Base-by-base conservation (phyloP, 345 rosid genomes). In the Noccaea caerulescens region DNA sequence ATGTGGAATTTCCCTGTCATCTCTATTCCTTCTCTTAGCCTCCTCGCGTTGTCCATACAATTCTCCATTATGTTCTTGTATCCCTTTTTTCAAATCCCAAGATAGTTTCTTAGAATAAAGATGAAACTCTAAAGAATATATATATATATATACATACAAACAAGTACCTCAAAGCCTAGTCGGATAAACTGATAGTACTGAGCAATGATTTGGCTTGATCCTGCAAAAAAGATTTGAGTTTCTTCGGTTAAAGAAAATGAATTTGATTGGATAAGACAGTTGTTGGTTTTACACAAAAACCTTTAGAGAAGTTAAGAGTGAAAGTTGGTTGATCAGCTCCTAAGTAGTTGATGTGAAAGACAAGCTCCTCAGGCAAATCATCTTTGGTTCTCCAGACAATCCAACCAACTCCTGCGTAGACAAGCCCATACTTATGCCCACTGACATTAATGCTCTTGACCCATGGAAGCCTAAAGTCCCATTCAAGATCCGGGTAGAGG, bases 361-460 rank as follows among this genome's bases (percentile, higher is more conserved):
- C 82, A 9, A 90, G 93, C 1, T 90, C 97, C 3, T 88, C 92
- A 0, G 97, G 97, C 77, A 88, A 77, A 68, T 90, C 94, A 18
- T 86, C 90, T 59, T 90, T 88, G 80, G 79, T 85, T 83, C 89
- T 85, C 97, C 94, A 90, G 4, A 90, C 77, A 53, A 74, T 77
- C 94, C 94, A 90, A 20, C 97, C 90, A 76, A 90, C 80, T 18
- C 97, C 92, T n/a, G 94, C 94, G 57, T 89, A 89, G 13, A 88
- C 95, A 18, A 86, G 85, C 3, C 91, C 93, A 66, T 86, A 88
- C 53, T 88, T 88, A 75, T 88, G 94, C 1, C 92, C 95, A 58
- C 95, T 88, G 0, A 84, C 92, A 73, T 88, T 88, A 33, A 90
- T 90, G 62, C 88, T 85, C 78, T 86, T 90, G 44, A 88, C 95